phyloP scores from a whole-genome alignment of 345 rosid genomes.

The Mercurialis annua region DNA sequence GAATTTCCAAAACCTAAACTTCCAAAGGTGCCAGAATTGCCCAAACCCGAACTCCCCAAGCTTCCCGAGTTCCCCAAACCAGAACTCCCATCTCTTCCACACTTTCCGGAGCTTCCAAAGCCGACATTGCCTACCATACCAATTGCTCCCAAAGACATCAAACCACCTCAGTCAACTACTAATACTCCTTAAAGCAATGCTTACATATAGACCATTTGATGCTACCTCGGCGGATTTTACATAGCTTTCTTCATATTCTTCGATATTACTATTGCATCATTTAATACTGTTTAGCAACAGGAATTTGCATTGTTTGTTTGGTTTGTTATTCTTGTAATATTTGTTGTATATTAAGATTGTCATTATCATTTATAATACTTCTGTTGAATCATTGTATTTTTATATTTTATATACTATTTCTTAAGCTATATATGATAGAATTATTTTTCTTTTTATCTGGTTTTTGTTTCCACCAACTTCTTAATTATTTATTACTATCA shows the following conservation, averaged over 20 bases:
- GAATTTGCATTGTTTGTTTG: too few relatives aligned
- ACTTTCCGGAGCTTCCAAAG: constrained; percentile 1
- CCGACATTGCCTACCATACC: background rate
- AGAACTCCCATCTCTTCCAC: background rate
- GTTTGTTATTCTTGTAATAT: too few relatives aligned
- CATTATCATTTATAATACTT: too few relatives aligned
- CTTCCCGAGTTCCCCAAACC: constrained; percentile 1
- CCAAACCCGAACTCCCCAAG: constrained; percentile 1
- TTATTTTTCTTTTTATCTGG: too few relatives aligned
- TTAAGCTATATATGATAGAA: too few relatives aligned
- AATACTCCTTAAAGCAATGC: constrained; percentile 5
- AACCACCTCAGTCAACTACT: background rate
- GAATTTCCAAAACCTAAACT: background rate
- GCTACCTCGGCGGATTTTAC: background rate
- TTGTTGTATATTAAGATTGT: too few relatives aligned
- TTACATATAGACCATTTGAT: background rate
- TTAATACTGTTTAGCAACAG: too few relatives aligned
- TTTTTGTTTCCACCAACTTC: too few relatives aligned
- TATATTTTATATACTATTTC: too few relatives aligned
- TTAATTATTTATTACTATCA: too few relatives aligned
- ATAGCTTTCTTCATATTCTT: background rate
- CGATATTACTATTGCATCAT: background rate
- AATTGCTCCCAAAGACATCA: constrained; percentile 1
- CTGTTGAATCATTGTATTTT: too few relatives aligned
- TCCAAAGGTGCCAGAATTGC: background rate